A percentile compares a stretch with the other conserved stretches of the same genome.
phyloP scores from a whole-genome alignment of 164 flowering plant species.

The Sedum album region DNA sequence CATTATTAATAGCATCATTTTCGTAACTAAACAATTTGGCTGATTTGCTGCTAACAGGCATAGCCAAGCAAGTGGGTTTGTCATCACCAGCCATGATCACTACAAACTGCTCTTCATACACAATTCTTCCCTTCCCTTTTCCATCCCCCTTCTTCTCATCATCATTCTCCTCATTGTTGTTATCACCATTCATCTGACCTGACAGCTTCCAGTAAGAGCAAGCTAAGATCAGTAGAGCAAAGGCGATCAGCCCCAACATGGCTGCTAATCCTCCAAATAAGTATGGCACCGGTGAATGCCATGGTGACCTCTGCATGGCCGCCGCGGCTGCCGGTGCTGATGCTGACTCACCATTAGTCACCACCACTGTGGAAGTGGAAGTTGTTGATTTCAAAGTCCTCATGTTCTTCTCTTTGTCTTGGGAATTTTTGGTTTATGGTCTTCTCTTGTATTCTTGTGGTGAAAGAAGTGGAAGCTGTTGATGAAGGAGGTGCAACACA shows the following conservation, averaged over 20 bases:
- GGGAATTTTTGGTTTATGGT: background rate
- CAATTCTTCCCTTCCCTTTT: background rate
- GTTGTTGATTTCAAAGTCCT: slow-evolving; percentile 10
- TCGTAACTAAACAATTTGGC: background rate
- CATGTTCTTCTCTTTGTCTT: slow-evolving; percentile 9
- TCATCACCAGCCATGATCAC: slow-evolving; percentile 54
- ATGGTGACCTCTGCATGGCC: slow-evolving; percentile 20
- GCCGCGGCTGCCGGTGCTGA: slow-evolving; percentile 6
- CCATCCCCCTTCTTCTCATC: slow-evolving; percentile 3
- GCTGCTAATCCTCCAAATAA: slow-evolving; percentile 57
- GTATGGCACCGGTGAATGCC: slow-evolving; percentile 69
- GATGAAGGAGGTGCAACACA: background rate
- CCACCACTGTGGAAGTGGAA: background rate
- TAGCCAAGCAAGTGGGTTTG: slow-evolving; percentile 41
- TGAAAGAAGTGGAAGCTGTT: background rate
- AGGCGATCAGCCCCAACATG: slow-evolving; percentile 60
- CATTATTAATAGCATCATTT: background rate
- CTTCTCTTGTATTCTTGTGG: background rate
- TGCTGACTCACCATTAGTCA: background rate
- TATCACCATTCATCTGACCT: slow-evolving; percentile 14
- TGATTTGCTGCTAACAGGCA: slow-evolving; percentile 15
- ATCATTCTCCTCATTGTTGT: slow-evolving; percentile 14
- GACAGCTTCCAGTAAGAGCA: slow-evolving; percentile 63
- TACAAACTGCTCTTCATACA: slow-evolving; percentile 31
- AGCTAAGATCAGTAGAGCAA: slow-evolving; percentile 50